Evolutionary conservation across 306 rosid species (phyloP).

Genomic region (Prunus mira): DNA sequence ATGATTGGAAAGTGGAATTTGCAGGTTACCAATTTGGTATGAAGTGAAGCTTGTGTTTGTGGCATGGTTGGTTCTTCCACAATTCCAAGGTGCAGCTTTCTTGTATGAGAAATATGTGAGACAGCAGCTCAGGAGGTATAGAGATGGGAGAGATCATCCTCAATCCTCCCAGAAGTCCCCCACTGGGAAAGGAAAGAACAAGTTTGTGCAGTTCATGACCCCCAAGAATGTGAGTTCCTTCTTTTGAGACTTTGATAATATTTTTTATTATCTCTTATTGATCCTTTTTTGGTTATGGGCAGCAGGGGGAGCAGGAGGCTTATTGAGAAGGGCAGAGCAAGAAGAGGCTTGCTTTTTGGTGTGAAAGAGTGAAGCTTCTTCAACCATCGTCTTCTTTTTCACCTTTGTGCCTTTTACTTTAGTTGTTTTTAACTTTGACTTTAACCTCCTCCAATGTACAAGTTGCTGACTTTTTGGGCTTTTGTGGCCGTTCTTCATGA

Average conservation of each 20-base stretch:
- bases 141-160: slow-evolving; percentile 4
- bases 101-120: slow-evolving; percentile 73
- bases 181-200: slow-evolving; percentile 42
- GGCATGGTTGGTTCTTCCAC: slow-evolving; percentile 90
- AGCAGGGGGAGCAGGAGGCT: slow-evolving; percentile 48
- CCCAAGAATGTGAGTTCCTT: slow-evolving; percentile 43
- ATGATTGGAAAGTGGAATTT: not conserved
- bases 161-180: slow-evolving; percentile 21
- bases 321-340: slow-evolving; percentile 22
- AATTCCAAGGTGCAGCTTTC: slow-evolving; percentile 86
- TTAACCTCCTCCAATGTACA: not conserved
- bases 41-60: slow-evolving; percentile 59
- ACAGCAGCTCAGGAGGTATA: slow-evolving; percentile 42
- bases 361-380: not conserved
- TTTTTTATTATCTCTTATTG: not conserved
- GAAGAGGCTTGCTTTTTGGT: not conserved
- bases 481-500: not conserved
- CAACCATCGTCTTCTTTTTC: not conserved
- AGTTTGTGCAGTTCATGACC: slow-evolving; percentile 46
- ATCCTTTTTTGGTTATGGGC: not conserved
- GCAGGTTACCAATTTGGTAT: slow-evolving; percentile 83
- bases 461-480: not conserved
- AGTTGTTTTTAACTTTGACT: not conserved
- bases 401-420: not conserved
- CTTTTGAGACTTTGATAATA: not conserved